phyloP scores from a whole-genome alignment of 2,329 filamentous ascomycete genomes.

The Fonsecaea multimorphosa region DNA sequence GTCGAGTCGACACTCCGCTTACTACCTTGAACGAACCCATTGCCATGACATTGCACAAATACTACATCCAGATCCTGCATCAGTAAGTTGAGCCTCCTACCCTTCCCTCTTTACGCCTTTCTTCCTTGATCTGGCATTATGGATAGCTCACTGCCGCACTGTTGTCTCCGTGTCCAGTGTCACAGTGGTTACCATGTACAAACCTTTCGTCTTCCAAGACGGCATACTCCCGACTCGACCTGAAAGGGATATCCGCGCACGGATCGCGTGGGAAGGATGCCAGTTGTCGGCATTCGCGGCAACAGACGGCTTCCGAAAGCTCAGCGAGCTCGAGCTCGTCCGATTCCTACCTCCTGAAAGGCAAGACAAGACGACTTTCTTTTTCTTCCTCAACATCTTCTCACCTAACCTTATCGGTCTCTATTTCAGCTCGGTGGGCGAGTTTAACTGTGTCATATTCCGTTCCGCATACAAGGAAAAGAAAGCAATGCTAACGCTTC shows the following conservation, averaged over 20 bases:
- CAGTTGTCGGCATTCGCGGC: slow-evolving; percentile 16
- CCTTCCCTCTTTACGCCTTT: background rate
- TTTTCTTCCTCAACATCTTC: background rate
- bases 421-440: background rate
- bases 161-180: slow-evolving; percentile 2
- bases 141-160: background rate
- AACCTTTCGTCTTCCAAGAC: slow-evolving; percentile 22
- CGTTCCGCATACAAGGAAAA: background rate
- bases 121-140: background rate
- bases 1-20: slow-evolving; percentile 13
- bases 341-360: slow-evolving; percentile 23
- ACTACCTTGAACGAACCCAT: slow-evolving; percentile 3
- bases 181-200: slow-evolving; percentile 20
- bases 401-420: background rate
- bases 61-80: slow-evolving; percentile 23
- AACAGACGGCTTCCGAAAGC: slow-evolving; percentile 19
- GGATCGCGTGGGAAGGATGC: slow-evolving; percentile 18
- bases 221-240: slow-evolving; percentile 3
- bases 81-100: slow-evolving; percentile 11
- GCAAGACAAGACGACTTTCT: background rate
- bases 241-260: slow-evolving; percentile 11
- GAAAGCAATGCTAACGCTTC: background rate
- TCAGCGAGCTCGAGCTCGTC: slow-evolving; percentile 21
- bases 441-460: background rate
- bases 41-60: slow-evolving; percentile 18